Percentiles rank a stretch among this genome's conserved stretches.
Conservation (phyloP, 1,139 yeast species). For the Lodderomyces elongisporus region DNA sequence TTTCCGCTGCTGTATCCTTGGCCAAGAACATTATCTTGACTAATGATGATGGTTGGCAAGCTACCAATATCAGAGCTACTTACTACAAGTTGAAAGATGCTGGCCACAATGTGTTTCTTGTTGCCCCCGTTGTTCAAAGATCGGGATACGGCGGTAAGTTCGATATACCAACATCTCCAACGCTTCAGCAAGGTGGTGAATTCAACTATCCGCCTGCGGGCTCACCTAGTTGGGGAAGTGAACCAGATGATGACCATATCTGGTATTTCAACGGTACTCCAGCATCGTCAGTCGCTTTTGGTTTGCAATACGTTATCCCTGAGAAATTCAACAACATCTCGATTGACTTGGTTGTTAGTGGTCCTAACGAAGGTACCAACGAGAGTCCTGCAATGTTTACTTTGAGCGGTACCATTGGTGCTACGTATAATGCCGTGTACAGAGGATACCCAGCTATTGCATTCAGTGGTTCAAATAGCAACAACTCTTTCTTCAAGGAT, state of each 20-base stretch:
- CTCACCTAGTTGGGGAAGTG: constrained; percentile 46
- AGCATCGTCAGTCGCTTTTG: constrained; percentile 41
- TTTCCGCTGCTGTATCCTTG: constrained; percentile 14
- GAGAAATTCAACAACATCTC: constrained; percentile 29
- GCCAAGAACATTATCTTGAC: constrained; percentile 50
- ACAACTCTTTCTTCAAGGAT: constrained; percentile 41
- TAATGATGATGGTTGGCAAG: constrained; percentile 57
- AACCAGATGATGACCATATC: constrained; percentile 35
- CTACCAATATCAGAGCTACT: constrained; percentile 57
- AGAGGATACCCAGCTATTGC: constrained; percentile 42
- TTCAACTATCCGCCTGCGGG: constrained; percentile 39
- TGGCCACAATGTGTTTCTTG: constrained; percentile 48
- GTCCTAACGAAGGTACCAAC: constrained; percentile 47
- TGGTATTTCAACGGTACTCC: constrained; percentile 52
- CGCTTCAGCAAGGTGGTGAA: constrained; percentile 39
- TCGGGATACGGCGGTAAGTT: constrained; percentile 58
- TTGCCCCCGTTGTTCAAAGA: constrained; percentile 56
- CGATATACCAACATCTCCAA: constrained; percentile 37
- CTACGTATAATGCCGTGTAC: constrained; percentile 39
- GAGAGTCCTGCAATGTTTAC: constrained; percentile 34
- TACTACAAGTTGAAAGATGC: constrained; percentile 50
- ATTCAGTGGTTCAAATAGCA: constrained; percentile 40
- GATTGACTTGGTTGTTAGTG: constrained; percentile 40
- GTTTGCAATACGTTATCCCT: constrained; percentile 39
- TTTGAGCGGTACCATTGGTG: constrained; percentile 44